These are phyloP conservation scores for Globisporangium spinosum DNA, from an alignment of 352 stramenopile species.

Conservation along the genomic window DNA sequence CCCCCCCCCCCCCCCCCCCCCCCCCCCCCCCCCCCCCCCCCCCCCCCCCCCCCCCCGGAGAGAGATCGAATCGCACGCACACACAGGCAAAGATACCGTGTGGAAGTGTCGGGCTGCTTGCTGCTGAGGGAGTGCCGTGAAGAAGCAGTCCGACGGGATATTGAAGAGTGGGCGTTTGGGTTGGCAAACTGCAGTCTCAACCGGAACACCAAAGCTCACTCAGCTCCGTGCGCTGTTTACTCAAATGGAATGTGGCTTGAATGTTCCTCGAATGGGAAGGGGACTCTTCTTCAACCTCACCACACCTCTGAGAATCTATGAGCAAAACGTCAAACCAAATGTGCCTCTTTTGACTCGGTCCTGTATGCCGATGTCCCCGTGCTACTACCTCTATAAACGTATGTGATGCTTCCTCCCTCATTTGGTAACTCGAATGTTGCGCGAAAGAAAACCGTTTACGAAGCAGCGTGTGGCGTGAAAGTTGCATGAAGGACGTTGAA, in stretches of 20 bases:
- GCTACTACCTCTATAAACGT: not conserved
- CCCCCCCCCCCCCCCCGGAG: too few relatives aligned
- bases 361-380: not conserved
- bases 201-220: not conserved
- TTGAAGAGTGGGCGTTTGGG: not conserved
- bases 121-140: not conserved
- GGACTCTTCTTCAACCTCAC: not conserved
- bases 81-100: not conserved
- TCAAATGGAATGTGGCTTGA: constrained; percentile 5
- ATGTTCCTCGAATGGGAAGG: not conserved
- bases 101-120: too few relatives aligned
- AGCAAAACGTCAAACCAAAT: too few relatives aligned
- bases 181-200: not conserved
- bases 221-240: not conserved
- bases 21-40: too few relatives aligned
- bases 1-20: too few relatives aligned
- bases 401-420: not conserved
- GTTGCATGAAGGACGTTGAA: constrained; percentile 11
- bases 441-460: constrained; percentile 15
- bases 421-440: constrained; percentile 2
- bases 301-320: too few relatives aligned
- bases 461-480: constrained; percentile 8
- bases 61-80: not conserved
- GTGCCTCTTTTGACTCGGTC: too few relatives aligned
- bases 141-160: not conserved